These are phyloP conservation scores for Bruguiera parviflora DNA, from an alignment of 345 rosid genomes.

Conservation along the genomic window DNA sequence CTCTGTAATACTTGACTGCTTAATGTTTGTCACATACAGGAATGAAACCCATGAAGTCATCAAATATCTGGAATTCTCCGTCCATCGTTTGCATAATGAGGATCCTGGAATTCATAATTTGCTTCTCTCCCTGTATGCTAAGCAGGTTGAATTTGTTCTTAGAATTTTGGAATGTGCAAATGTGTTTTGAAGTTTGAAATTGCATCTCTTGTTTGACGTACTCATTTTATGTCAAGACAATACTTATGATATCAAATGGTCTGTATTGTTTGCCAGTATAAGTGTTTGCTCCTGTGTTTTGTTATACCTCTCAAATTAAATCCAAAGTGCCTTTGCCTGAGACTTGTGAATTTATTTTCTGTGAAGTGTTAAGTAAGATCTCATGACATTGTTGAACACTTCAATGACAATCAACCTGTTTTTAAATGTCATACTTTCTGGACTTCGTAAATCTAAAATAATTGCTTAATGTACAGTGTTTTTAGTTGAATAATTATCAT, in stretches of 20 bases:
- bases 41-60: conserved; percentile 99
- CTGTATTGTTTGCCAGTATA: too few relatives aligned
- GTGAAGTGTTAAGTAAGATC: too few relatives aligned
- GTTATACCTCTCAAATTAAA: too few relatives aligned
- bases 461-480: too few relatives aligned
- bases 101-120: conserved; percentile 97
- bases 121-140: conserved; percentile 91
- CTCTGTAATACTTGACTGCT: conserved; percentile 4
- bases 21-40: conserved; percentile 43
- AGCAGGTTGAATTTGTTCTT: conserved; percentile 60
- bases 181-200: neutral
- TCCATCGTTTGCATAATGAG: conserved; percentile 83
- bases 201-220: neutral
- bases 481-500: neutral
- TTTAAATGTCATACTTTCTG: too few relatives aligned
- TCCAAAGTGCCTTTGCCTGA: too few relatives aligned
- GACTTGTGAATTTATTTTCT: too few relatives aligned
- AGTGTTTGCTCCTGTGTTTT: too few relatives aligned
- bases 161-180: neutral
- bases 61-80: conserved; percentile 89
- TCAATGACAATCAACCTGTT: too few relatives aligned
- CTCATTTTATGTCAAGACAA: neutral
- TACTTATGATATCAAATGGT: neutral
- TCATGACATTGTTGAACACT: too few relatives aligned
- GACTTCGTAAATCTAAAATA: too few relatives aligned